phyloP scores from a whole-genome alignment of 2,329 filamentous ascomycete species.

The Cladobotryum protrusum region DNA sequence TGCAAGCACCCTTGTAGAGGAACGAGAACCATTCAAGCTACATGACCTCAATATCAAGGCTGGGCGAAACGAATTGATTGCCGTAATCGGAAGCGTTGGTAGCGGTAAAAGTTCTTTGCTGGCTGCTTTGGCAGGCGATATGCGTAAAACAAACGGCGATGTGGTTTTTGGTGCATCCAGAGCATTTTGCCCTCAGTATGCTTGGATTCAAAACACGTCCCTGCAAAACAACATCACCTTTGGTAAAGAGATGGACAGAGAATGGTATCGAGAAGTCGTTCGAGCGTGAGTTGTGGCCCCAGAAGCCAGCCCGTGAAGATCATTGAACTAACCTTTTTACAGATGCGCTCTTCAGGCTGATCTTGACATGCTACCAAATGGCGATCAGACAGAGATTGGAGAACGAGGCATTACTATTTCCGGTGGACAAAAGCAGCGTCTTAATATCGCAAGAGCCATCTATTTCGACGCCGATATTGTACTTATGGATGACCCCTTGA shows the following conservation, averaged over 20 bases:
- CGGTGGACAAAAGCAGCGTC: conserved; percentile 87
- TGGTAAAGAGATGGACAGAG: conserved; percentile 66
- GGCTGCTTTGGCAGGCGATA: conserved; percentile 84
- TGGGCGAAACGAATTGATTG: conserved; percentile 70
- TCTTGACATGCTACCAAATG: conserved; percentile 85
- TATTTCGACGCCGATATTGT: conserved; percentile 64
- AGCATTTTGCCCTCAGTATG: conserved; percentile 92
- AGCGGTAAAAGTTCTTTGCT: conserved; percentile 88
- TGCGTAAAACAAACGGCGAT: conserved; percentile 73
- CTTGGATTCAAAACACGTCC: conserved; percentile 93
- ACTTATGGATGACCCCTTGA: conserved; percentile 63
- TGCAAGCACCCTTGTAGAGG: conserved; percentile 51
- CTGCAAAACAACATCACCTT: conserved; percentile 88
- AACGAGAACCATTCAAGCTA: conserved; percentile 65
- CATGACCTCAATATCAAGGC: conserved; percentile 61
- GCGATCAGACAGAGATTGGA: conserved; percentile 87
- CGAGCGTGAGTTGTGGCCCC: conserved; percentile 50
- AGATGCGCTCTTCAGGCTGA: conserved; percentile 78
- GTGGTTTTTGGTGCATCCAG: conserved; percentile 71
- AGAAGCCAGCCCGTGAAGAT: background rate
- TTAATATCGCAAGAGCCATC: conserved; percentile 84
- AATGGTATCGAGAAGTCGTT: conserved; percentile 81
- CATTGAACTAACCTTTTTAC: conserved; percentile 12
- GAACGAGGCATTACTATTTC: conserved; percentile 94
- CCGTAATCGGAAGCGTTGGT: conserved; percentile 82